Evolutionary conservation across 257 asterid genomes (phyloP).

Genomic region (Plantago major): DNA sequence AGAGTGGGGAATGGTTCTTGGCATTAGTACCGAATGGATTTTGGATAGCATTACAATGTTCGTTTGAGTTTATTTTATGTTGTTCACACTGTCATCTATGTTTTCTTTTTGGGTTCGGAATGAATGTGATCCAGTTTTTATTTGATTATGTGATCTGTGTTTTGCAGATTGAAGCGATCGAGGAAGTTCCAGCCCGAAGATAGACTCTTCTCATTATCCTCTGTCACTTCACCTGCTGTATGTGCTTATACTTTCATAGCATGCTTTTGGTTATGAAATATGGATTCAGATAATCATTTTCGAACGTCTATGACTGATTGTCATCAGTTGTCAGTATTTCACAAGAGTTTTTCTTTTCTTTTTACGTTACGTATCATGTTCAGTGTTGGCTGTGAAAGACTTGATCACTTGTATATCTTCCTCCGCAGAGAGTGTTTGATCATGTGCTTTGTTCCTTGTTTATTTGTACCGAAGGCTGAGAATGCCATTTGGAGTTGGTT

Average conservation of each 20-base stretch:
- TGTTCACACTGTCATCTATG: no score
- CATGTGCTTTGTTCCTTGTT: no score
- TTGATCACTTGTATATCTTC: no score
- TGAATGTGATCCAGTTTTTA: conserved; percentile 17
- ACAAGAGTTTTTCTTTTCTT: no score
- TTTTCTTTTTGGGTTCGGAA: background rate
- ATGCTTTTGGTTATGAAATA: background rate
- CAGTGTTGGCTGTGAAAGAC: no score
- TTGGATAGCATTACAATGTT: no score
- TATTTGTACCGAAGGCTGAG: no score
- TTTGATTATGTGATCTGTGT: conserved; percentile 4
- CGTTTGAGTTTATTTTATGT: no score
- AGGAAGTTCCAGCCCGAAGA: conserved; percentile 98
- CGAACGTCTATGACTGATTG: background rate
- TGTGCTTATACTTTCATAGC: conserved; percentile 24
- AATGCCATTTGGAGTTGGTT: no score
- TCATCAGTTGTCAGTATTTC: background rate
- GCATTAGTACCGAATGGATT: background rate
- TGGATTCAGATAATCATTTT: background rate
- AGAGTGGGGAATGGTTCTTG: no score
- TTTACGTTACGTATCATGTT: no score
- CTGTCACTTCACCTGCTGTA: conserved; percentile 95
- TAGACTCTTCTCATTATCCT: conserved; percentile 90
- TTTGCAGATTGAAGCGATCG: conserved; percentile 84
- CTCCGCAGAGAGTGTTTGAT: no score